Base-by-base conservation (phyloP, 306 rosid species). In the Pueraria montana region DNA sequence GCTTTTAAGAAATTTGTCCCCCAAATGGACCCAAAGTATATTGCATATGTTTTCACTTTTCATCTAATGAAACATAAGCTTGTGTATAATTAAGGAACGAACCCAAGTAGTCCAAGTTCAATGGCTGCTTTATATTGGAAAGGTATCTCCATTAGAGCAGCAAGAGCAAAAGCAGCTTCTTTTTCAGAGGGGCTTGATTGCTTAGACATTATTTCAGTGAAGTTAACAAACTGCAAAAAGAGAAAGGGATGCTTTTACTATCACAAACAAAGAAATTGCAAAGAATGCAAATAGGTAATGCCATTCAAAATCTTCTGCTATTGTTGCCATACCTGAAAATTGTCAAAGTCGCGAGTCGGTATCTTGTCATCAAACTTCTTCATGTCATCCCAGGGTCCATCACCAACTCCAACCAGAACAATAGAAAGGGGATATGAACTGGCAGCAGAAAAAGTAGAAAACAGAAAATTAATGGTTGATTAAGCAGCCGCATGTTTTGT, bases 381-480 rank as follows among this genome's bases (percentile, higher is more conserved):
- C 97, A 92, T 94, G 90, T 92, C 96, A 0, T 91, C 97, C 98
- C 98, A 94, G 27, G 98, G 98, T 64, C 98, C 97, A 84, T 94
- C 97, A 9, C 98, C 98, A 52, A 92, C 97, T 85, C 98, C 98
- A 63, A 94, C 77, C 59, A 94, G 94, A 87, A 94, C 42, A 62
- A 94, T 94, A 23, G 98, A 90, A n/a, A 94, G 94, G 3, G 98
- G 91, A 75, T 91, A 87, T 24, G 83, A 84, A 87, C 98, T 94
- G 86, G 55, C 74, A 69, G 50, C 30, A 58, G 70, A 81, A 63
- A 18, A 67, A 24, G 80, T 42, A 69, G 9, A 75, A 36, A 76
- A 11, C 43, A 74, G 7, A 66, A 45, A 38, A 38, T 46, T 70
- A 72, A 14, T 48, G 53, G 17, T 48, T 4, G 58, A 52, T 82